Conservation (phyloP, 2,329 filamentous ascomycete genomes). For the Colletotrichum horii region DNA sequence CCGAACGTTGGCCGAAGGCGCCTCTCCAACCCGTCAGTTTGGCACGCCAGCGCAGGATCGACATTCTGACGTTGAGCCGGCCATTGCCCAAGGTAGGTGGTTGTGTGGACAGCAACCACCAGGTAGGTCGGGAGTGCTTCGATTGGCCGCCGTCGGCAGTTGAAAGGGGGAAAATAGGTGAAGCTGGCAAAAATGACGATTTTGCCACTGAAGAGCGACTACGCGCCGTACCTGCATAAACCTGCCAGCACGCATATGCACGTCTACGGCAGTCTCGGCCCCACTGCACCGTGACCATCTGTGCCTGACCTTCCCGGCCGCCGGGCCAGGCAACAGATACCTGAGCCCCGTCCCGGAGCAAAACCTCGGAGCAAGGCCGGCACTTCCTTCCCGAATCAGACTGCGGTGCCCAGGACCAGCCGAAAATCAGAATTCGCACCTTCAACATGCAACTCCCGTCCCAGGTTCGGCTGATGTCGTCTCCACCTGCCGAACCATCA, state of each 20-base stretch:
- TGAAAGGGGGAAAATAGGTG: background rate
- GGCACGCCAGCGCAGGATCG: background rate
- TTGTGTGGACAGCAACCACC: background rate
- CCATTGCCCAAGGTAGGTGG: background rate
- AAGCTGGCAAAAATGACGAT: background rate
- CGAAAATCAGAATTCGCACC: background rate
- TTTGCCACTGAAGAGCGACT: background rate
- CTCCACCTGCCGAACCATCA: background rate
- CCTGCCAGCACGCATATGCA: background rate
- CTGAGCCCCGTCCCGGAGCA: background rate
- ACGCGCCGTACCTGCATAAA: conserved; percentile 16
- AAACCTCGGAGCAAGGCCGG: background rate
- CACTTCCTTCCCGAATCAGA: background rate
- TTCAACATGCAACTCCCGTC: background rate
- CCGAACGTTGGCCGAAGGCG: background rate
- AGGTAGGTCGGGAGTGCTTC: background rate
- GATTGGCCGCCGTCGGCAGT: background rate
- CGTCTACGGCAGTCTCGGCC: background rate
- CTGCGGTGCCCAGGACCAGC: background rate
- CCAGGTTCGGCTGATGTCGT: background rate
- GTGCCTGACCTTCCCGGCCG: background rate
- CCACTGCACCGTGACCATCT: background rate
- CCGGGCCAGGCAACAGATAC: background rate
- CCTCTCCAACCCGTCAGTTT: background rate
- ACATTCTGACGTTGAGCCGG: background rate